Evolutionary conservation across 257 asterid genomes (phyloP).

Genomic region (Penstemon barbatus): DNA sequence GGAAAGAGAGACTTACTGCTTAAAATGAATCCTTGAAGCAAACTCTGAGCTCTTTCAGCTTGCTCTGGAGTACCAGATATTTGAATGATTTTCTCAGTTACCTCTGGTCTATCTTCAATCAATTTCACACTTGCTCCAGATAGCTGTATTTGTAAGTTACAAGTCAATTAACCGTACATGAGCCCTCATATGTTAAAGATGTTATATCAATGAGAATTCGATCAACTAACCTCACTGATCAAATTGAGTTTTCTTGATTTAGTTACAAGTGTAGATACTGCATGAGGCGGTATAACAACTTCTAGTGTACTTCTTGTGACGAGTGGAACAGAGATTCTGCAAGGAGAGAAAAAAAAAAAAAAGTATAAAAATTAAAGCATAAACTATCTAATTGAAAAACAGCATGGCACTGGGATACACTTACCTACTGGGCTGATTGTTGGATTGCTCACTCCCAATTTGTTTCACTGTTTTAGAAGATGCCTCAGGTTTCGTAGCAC

Average conservation of each 20-base stretch:
- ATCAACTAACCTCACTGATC: slow-evolving; percentile 74
- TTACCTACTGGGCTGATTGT: slow-evolving; percentile 71
- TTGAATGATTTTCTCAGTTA: slow-evolving; percentile 69
- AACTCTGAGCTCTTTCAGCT: slow-evolving; percentile 94
- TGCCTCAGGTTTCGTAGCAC: slow-evolving; percentile 35
- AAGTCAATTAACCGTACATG: slow-evolving; percentile 11
- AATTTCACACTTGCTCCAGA: slow-evolving; percentile 88
- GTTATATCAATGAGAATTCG: slow-evolving; percentile 2
- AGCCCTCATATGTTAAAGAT: slow-evolving; percentile 11
- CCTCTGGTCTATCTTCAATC: slow-evolving; percentile 66
- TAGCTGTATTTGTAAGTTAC: slow-evolving; percentile 43
- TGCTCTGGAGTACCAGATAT: slow-evolving; percentile 95
- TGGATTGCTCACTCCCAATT: slow-evolving; percentile 61
- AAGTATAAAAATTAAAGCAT: slow-evolving; percentile 1
- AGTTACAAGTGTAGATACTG: slow-evolving; percentile 68
- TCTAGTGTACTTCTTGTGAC: slow-evolving; percentile 88
- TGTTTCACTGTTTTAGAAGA: slow-evolving; percentile 51
- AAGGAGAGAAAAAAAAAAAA: slow-evolving; percentile 16
- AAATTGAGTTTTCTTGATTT: slow-evolving; percentile 78
- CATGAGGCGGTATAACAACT: slow-evolving; percentile 82
- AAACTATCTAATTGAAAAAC: background rate
- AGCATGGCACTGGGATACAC: slow-evolving; percentile 7
- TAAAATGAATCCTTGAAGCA: slow-evolving; percentile 93
- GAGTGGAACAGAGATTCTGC: slow-evolving; percentile 67
- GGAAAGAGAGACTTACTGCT: slow-evolving; percentile 66